Percentiles rank a stretch among this genome's conserved stretches.
phyloP scores from a whole-genome alignment of 176 grass and related monocot genomes.

The Eremochloa ophiuroides region DNA sequence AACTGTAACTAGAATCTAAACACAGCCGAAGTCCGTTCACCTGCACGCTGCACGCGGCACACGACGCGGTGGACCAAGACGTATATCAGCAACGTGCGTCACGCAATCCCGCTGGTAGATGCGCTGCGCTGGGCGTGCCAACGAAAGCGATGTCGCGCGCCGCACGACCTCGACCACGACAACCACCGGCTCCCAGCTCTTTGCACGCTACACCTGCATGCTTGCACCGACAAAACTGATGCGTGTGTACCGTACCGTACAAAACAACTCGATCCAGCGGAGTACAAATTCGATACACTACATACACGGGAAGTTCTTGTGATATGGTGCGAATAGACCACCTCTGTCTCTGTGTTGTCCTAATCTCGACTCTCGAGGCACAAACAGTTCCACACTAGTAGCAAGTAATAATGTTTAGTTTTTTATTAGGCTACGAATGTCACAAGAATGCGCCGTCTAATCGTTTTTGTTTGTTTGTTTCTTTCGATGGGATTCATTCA shows the following conservation, averaged over 20 bases:
- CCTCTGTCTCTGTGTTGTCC: not conserved
- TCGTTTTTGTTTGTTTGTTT: not conserved
- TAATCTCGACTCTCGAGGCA: not conserved
- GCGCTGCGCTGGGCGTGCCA: not conserved
- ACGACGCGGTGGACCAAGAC: not conserved
- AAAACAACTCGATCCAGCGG: not conserved
- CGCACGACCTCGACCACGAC: slow-evolving; percentile 26
- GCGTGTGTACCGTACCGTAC: not conserved
- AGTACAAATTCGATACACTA: not conserved
- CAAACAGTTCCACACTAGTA: not conserved
- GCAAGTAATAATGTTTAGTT: too few relatives aligned
- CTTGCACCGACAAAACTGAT: slow-evolving; percentile 9
- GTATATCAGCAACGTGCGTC: slow-evolving; percentile 39
- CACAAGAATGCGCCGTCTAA: not conserved
- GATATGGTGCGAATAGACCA: not conserved
- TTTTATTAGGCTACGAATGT: not conserved
- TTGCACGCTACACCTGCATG: not conserved
- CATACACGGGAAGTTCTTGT: not conserved
- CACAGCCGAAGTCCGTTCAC: not conserved
- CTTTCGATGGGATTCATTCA: not conserved
- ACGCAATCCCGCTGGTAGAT: slow-evolving; percentile 3
- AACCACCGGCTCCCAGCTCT: not conserved
- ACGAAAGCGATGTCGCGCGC: slow-evolving; percentile 8
- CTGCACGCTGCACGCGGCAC: not conserved
- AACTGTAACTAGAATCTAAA: too few relatives aligned